Conservation (phyloP, 2,329 filamentous ascomycete genomes). For the Exophiala sideris region DNA sequence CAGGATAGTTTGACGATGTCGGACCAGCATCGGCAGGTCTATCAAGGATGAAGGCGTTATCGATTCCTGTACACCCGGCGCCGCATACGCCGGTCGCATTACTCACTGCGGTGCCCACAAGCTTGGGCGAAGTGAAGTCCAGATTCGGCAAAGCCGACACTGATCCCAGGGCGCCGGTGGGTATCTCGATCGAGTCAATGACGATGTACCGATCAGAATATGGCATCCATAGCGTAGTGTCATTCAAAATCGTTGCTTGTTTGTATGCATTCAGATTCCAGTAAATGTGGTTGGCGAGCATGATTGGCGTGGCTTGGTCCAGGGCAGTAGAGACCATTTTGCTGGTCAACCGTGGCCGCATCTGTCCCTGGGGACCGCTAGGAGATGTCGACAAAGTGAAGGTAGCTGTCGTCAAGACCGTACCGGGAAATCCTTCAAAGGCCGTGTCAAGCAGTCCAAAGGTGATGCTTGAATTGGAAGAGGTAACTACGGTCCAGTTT, state of each 20-base stretch:
- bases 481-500: conserved; percentile 48
- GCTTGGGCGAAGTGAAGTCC: conserved; percentile 73
- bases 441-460: conserved; percentile 45
- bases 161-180: conserved; percentile 70
- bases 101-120: conserved; percentile 67
- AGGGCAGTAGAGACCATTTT: conserved; percentile 44
- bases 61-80: conserved; percentile 77
- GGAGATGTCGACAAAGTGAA: conserved; percentile 42
- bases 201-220: conserved; percentile 45
- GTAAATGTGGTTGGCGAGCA: conserved; percentile 51
- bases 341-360: conserved; percentile 41
- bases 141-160: conserved; percentile 65
- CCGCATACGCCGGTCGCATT: conserved; percentile 72
- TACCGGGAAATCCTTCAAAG: conserved; percentile 46
- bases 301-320: conserved; percentile 48
- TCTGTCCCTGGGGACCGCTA: conserved; percentile 37
- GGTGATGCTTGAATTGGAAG: conserved; percentile 42
- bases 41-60: conserved; percentile 54
- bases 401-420: conserved; percentile 45
- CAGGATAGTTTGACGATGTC: conserved; percentile 36
- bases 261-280: conserved; percentile 52
- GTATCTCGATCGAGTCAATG: conserved; percentile 63
- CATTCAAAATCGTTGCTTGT: conserved; percentile 39
- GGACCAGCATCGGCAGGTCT: conserved; percentile 33
- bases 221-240: conserved; percentile 44